Evolutionary conservation across 495 filamentous ascomycete species (phyloP).

Genomic region (Penicillium manginii): DNA sequence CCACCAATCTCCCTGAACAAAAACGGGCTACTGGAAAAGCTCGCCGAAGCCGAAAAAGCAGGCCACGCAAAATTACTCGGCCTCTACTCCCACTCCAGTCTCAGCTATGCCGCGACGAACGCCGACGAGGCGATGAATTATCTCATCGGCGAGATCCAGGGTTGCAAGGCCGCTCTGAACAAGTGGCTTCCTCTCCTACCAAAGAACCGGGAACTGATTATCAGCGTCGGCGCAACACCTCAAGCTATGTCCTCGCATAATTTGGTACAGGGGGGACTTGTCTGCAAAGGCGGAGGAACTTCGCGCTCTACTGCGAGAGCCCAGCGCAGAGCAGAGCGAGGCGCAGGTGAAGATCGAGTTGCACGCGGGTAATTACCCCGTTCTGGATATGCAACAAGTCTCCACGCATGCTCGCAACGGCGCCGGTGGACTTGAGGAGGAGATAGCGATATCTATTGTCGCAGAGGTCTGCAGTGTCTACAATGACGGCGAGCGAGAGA

Average conservation of each 20-base stretch:
- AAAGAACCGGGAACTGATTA: slow-evolving; percentile 48
- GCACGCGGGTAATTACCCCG: slow-evolving; percentile 74
- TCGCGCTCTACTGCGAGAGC: slow-evolving; percentile 26
- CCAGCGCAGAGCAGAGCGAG: slow-evolving; percentile 15
- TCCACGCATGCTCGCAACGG: slow-evolving; percentile 64
- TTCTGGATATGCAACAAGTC: slow-evolving; percentile 82
- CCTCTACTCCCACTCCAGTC: slow-evolving; percentile 79
- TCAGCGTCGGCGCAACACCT: slow-evolving; percentile 83
- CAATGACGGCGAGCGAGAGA: slow-evolving; percentile 45
- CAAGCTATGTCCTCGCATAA: slow-evolving; percentile 65
- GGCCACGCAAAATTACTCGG: slow-evolving; percentile 59
- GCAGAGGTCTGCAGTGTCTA: slow-evolving; percentile 77
- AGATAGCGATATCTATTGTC: slow-evolving; percentile 71
- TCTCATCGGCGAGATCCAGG: slow-evolving; percentile 63
- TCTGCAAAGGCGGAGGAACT: slow-evolving; percentile 25
- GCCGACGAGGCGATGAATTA: slow-evolving; percentile 58
- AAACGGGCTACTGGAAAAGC: slow-evolving; percentile 50
- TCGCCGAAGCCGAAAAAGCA: slow-evolving; percentile 40
- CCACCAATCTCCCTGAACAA: slow-evolving; percentile 54
- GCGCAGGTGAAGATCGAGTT: slow-evolving; percentile 58
- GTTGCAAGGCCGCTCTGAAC: slow-evolving; percentile 53
- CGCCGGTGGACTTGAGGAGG: slow-evolving; percentile 43
- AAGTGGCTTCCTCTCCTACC: slow-evolving; percentile 33
- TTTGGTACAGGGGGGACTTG: slow-evolving; percentile 27
- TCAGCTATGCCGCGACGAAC: slow-evolving; percentile 63